phyloP scores from a whole-genome alignment of 2,329 filamentous ascomycete genomes.

The Cladophialophora bantiana region DNA sequence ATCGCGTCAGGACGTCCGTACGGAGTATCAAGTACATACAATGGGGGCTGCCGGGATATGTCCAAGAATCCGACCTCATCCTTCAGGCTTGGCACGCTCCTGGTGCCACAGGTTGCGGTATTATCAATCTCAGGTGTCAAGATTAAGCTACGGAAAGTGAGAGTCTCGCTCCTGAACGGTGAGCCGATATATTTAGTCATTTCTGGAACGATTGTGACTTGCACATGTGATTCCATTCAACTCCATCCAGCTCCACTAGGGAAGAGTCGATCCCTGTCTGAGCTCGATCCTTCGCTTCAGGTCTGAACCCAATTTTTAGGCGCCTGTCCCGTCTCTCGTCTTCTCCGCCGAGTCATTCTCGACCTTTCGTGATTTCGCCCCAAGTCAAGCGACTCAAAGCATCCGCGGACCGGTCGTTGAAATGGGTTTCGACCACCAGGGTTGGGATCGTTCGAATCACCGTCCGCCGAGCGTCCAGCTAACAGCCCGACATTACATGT shows the following conservation, averaged over 20 bases:
- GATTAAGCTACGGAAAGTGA: slow-evolving; percentile 5
- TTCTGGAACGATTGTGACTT: neutral
- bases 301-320: slow-evolving; percentile 4
- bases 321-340: neutral
- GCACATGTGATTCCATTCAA: slow-evolving; percentile 10
- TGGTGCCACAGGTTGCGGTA: neutral
- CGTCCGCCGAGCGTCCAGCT: neutral
- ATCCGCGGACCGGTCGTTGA: neutral
- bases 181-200: slow-evolving; percentile 20
- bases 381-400: neutral
- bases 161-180: neutral
- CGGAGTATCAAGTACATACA: neutral
- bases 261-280: slow-evolving; percentile 5
- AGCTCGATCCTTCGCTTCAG: slow-evolving; percentile 18
- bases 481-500: neutral
- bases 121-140: slow-evolving; percentile 1
- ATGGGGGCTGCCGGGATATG: neutral
- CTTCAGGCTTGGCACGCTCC: slow-evolving; percentile 2
- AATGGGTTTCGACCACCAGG: neutral
- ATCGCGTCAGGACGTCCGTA: neutral
- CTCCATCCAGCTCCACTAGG: slow-evolving; percentile 15
- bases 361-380: neutral
- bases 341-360: neutral
- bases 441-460: neutral
- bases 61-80: neutral